Base-by-base conservation (phyloP, 2,329 filamentous ascomycete genomes). In the Colletotrichum sansevieriae region DNA sequence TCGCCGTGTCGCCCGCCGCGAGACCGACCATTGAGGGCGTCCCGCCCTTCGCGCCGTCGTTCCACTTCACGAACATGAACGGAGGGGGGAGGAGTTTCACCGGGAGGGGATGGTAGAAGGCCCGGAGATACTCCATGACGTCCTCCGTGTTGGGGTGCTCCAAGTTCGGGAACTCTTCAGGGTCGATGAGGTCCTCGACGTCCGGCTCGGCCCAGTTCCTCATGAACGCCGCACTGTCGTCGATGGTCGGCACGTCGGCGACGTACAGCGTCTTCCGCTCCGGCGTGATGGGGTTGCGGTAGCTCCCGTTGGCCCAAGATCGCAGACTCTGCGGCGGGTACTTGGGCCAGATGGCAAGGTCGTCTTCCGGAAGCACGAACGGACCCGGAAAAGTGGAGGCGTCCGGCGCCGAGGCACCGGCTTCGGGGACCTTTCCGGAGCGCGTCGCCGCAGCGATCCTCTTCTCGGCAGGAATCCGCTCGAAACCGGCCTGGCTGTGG, bases 351-450 rank as follows among this genome's bases (percentile, higher is more conserved):
- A 81, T 76, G 0, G 84, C 83, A 1, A 92, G 79, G 20, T 87
- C 86, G 73, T 91, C 89, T 2, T 79, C 82, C 0, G 90, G 89
- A 0, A 92, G 77, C 0, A 90, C 79, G 6, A 92, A 74, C 0
- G 89, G 88, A 0, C 80, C 86, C 0, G 89, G 89, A 70, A 90
- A 92, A 0, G 79, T 76, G 37, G 67, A 72, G 0, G 65, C 61
- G 20, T 78, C 71, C 9, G 58, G 66, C 5, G 74, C 66, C 2
- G 71, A 49, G 9, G 72, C 4, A 29, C 59, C 15, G 8, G 41
- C 25, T 9, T 71, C 13, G 61, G 22, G 8, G 6, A 75, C 72
- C 7, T 74, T 72, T 0, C 78, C 78, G 11, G 74, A 75, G 10
- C 55, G 71, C 13, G 74, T 75, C 18, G 74, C 71, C 2, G 78